Conservation (phyloP, 805 yeast species). For the Huiozyma naganishii region DNA sequence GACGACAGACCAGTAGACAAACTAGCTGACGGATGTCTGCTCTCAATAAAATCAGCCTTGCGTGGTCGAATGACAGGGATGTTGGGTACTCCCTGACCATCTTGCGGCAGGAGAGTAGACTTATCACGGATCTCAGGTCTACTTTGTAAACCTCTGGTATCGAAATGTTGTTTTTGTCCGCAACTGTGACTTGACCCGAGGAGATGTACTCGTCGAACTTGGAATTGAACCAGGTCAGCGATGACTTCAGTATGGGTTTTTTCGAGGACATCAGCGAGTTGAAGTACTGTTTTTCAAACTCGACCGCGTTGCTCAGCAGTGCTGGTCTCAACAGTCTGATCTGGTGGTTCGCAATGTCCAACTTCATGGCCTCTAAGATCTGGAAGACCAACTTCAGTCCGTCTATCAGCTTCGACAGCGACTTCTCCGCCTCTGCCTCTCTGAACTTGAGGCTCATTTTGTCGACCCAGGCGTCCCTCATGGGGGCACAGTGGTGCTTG, state of each 20-base stretch:
- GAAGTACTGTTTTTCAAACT: slow-evolving; percentile 80
- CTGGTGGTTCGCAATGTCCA: slow-evolving; percentile 92
- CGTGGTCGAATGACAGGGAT: slow-evolving; percentile 73
- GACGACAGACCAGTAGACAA: slow-evolving; percentile 63
- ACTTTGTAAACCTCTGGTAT: slow-evolving; percentile 29
- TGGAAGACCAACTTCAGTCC: slow-evolving; percentile 72
- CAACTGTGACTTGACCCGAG: slow-evolving; percentile 2
- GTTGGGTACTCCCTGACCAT: slow-evolving; percentile 78
- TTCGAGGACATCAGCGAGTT: slow-evolving; percentile 33
- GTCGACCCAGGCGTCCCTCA: slow-evolving; percentile 84
- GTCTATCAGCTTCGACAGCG: slow-evolving; percentile 48
- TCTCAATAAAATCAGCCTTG: slow-evolving; percentile 62
- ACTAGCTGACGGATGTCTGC: slow-evolving; percentile 82
- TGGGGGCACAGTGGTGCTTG: slow-evolving; percentile 89
- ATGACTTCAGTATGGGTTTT: slow-evolving; percentile 49
- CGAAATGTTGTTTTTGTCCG: slow-evolving; percentile 6
- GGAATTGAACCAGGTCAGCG: slow-evolving; percentile 53
- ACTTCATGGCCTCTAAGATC: slow-evolving; percentile 85
- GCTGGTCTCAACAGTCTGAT: slow-evolving; percentile 77
- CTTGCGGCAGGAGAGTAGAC: slow-evolving; percentile 63
- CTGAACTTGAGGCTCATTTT: slow-evolving; percentile 58
- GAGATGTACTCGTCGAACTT: slow-evolving; percentile 19
- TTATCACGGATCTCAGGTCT: slow-evolving; percentile 44
- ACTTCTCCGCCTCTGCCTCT: slow-evolving; percentile 32
- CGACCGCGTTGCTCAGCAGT: slow-evolving; percentile 75